phyloP scores from a whole-genome alignment of 1,284 basidiomycete genomes.

The Cerrena zonata region DNA sequence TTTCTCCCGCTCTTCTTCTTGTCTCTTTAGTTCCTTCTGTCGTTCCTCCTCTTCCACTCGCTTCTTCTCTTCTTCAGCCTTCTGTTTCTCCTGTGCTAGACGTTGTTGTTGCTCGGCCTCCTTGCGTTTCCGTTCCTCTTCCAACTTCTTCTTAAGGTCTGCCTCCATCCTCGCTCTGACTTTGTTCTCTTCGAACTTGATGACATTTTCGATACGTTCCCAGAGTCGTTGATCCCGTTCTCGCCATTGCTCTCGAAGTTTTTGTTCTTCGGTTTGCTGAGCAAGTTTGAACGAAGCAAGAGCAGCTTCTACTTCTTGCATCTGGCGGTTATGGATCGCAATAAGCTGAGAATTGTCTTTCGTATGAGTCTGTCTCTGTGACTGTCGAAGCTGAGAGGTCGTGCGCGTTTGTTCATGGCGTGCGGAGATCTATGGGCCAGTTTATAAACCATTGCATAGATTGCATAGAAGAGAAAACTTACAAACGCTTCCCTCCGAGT shows the following conservation, averaged over 20 bases:
- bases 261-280: slow-evolving; percentile 43
- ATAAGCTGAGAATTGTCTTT: slow-evolving; percentile 35
- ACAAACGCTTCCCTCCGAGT: slow-evolving; percentile 68
- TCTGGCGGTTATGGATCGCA: slow-evolving; percentile 39
- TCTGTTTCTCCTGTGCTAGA: slow-evolving; percentile 29
- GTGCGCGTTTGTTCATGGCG: slow-evolving; percentile 44
- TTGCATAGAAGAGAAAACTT: slow-evolving; percentile 25
- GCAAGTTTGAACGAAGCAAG: slow-evolving; percentile 39
- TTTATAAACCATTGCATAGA: background rate
- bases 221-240: slow-evolving; percentile 48
- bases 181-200: slow-evolving; percentile 63
- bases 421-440: slow-evolving; percentile 44
- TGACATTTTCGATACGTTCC: slow-evolving; percentile 57
- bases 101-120: slow-evolving; percentile 24
- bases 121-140: slow-evolving; percentile 34
- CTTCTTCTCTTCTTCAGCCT: slow-evolving; percentile 23
- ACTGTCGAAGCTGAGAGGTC: slow-evolving; percentile 34
- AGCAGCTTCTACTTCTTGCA: slow-evolving; percentile 41
- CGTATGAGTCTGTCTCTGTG: slow-evolving; percentile 32
- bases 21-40: slow-evolving; percentile 32
- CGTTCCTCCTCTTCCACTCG: slow-evolving; percentile 29
- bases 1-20: slow-evolving; percentile 34
- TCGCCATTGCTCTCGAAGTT: slow-evolving; percentile 42
- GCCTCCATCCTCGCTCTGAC: slow-evolving; percentile 44
- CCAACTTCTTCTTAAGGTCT: slow-evolving; percentile 43